Conservation (phyloP, 2,329 filamentous ascomycete genomes). For the Fusarium bactridioides region DNA sequence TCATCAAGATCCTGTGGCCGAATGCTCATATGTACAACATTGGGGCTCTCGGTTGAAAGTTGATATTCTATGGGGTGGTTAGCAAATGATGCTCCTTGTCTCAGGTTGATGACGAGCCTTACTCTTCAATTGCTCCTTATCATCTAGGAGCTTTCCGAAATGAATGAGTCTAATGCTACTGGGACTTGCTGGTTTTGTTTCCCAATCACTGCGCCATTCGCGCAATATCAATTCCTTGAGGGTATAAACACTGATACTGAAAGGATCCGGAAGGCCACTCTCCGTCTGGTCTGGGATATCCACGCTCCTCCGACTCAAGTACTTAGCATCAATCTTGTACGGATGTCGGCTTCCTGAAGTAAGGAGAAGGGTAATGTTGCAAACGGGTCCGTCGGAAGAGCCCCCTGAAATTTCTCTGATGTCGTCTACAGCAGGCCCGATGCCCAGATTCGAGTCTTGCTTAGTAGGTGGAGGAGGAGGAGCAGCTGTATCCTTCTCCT, state of each 20-base stretch:
- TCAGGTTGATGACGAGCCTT: conserved; percentile 45
- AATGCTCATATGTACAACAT: conserved; percentile 95
- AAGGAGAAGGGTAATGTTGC: conserved; percentile 83
- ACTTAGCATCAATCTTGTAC: conserved; percentile 88
- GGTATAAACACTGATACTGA: conserved; percentile 91
- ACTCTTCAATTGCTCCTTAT: conserved; percentile 88
- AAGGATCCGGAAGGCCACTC: conserved; percentile 74
- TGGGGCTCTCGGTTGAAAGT: conserved; percentile 76
- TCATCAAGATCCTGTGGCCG: conserved; percentile 88
- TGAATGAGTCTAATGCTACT: conserved; percentile 91
- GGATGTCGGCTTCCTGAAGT: conserved; percentile 85
- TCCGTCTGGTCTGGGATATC: conserved; percentile 72
- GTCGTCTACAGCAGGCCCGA: conserved; percentile 55
- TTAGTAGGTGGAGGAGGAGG: conserved; percentile 43
- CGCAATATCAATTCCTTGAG: conserved; percentile 92
- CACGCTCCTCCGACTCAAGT: conserved; percentile 82
- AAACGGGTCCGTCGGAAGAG: conserved; percentile 52
- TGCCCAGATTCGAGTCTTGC: conserved; percentile 51
- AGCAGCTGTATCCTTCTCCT: conserved; percentile 45
- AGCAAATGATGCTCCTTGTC: background rate
- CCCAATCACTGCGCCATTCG: conserved; percentile 95
- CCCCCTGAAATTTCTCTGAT: conserved; percentile 47
- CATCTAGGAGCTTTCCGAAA: conserved; percentile 89
- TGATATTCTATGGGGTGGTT: conserved; percentile 74
- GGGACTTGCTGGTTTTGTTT: conserved; percentile 82